Conservation (phyloP, 352 stramenopile genomes). For the Phytophthora ohioensis region DNA sequence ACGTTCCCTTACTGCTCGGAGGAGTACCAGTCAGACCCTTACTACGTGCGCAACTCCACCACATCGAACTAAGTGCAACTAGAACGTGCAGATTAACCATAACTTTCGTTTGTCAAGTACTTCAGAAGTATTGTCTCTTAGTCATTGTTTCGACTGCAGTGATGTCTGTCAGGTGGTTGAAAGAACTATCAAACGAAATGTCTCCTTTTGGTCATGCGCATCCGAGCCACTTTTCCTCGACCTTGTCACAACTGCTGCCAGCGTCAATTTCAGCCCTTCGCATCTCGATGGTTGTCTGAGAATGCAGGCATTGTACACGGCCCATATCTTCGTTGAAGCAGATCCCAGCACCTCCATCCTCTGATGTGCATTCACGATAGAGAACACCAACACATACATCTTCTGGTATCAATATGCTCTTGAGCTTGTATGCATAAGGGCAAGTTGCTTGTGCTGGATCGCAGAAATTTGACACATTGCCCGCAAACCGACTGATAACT, state of each 20-base stretch:
- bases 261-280: slow-evolving; percentile 31
- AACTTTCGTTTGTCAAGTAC: neutral
- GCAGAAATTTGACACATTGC: slow-evolving; percentile 35
- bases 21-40: slow-evolving; percentile 52
- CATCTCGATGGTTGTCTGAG: slow-evolving; percentile 35
- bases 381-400: slow-evolving; percentile 35
- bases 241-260: slow-evolving; percentile 24
- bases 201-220: slow-evolving; percentile 22
- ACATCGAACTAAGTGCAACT: slow-evolving; percentile 14
- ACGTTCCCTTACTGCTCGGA: slow-evolving; percentile 68
- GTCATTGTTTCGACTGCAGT: neutral
- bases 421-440: neutral
- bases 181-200: neutral
- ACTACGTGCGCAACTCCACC: slow-evolving; percentile 50
- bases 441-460: slow-evolving; percentile 29
- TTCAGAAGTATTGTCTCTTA: neutral
- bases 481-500: slow-evolving; percentile 19
- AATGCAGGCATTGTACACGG: slow-evolving; percentile 28
- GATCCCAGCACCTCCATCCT: slow-evolving; percentile 28
- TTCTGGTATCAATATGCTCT: neutral
- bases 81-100: neutral
- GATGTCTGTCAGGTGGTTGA: no score
- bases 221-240: slow-evolving; percentile 40
- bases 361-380: slow-evolving; percentile 30
- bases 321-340: slow-evolving; percentile 43